These are phyloP conservation scores for Penstemon davidsonii DNA, from an alignment of 257 asterid genomes.

Conservation along the genomic window DNA sequence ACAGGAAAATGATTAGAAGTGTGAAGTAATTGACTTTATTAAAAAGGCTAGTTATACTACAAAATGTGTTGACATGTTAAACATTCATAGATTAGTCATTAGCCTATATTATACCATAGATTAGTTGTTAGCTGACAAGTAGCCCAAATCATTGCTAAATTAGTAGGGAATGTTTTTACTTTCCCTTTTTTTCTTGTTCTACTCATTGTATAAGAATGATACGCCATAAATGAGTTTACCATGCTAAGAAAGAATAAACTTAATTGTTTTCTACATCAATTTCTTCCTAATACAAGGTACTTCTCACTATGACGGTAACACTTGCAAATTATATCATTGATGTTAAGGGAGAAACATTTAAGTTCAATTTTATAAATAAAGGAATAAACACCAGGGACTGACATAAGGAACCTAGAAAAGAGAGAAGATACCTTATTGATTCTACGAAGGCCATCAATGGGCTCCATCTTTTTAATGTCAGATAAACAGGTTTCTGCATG, in stretches of 20 bases:
- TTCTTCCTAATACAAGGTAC: not conserved
- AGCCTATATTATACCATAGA: too few relatives aligned
- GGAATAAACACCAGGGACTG: slow-evolving; percentile 6
- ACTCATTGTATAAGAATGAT: too few relatives aligned
- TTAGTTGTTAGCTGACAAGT: too few relatives aligned
- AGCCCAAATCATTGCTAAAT: too few relatives aligned
- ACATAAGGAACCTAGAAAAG: slow-evolving; percentile 20
- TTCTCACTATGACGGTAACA: too few relatives aligned
- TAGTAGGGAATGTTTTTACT: too few relatives aligned
- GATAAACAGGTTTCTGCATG: slow-evolving; percentile 89
- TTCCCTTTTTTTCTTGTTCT: too few relatives aligned
- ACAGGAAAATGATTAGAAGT: slow-evolving; percentile 23
- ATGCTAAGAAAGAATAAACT: too few relatives aligned
- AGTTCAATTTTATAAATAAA: slow-evolving; percentile 5
- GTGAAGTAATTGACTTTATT: slow-evolving; percentile 2
- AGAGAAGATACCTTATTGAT: slow-evolving; percentile 70
- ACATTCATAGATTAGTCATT: too few relatives aligned
- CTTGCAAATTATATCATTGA: slow-evolving; percentile 19
- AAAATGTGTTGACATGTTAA: not conserved
- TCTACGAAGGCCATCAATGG: slow-evolving; percentile 87
- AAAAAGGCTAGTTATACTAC: slow-evolving; percentile 13
- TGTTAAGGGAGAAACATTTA: slow-evolving; percentile 12
- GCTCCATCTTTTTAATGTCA: slow-evolving; percentile 92
- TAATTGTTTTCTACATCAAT: too few relatives aligned
- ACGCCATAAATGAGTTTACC: too few relatives aligned